These are phyloP conservation scores for Ceriops tagal DNA, from an alignment of 345 rosid species.

Conservation along the genomic window DNA sequence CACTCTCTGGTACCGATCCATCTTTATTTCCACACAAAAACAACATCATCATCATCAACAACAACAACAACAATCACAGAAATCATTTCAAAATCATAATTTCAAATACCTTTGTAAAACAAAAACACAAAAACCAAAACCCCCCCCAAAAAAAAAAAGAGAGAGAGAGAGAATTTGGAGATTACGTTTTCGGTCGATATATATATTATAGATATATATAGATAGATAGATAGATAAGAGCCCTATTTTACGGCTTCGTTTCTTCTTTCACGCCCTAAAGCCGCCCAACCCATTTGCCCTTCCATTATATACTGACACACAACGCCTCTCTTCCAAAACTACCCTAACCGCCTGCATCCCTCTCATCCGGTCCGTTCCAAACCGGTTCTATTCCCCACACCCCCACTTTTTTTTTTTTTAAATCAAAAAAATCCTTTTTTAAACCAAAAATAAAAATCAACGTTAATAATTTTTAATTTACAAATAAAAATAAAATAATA, in stretches of 20 bases:
- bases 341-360: conserved; percentile 6
- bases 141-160: too few relatives aligned
- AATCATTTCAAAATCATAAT: background rate
- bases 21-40: conserved; percentile 20
- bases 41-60: too few relatives aligned
- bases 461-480: too few relatives aligned
- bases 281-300: background rate
- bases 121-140: too few relatives aligned
- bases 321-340: conserved; percentile 5
- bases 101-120: too few relatives aligned
- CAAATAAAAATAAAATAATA: too few relatives aligned
- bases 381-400: too few relatives aligned
- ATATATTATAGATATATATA: background rate
- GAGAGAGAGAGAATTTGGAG: background rate
- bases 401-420: too few relatives aligned
- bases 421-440: too few relatives aligned
- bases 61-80: background rate
- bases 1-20: conserved; percentile 81
- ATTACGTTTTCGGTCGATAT: conserved; percentile 25
- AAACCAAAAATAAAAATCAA: too few relatives aligned
- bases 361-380: too few relatives aligned
- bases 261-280: conserved; percentile 41
- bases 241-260: conserved; percentile 69
- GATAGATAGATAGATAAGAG: conserved; percentile 27
- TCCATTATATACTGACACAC: background rate